Evolutionary conservation across 2,329 filamentous ascomycete species (phyloP).

Genomic region (Alternaria infectoria): DNA sequence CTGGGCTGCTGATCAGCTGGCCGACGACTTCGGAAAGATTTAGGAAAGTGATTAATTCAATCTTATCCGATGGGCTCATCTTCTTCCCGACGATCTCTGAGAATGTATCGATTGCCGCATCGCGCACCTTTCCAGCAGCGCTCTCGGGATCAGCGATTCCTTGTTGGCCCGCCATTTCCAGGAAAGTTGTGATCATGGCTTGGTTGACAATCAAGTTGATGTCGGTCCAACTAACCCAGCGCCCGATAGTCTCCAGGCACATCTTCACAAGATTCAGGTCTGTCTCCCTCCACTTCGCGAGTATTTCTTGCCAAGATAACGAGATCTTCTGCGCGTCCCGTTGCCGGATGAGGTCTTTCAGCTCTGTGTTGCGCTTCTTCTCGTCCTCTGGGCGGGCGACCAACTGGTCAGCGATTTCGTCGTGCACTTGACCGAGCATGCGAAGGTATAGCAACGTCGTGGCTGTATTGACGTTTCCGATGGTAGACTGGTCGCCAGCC

Average conservation of each 20-base stretch:
- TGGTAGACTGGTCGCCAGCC: constrained; percentile 66
- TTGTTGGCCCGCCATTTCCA: constrained; percentile 82
- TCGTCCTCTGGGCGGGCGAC: constrained; percentile 79
- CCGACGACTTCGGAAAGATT: constrained; percentile 85
- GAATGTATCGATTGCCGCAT: constrained; percentile 91
- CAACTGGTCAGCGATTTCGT: constrained; percentile 94
- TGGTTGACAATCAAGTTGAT: constrained; percentile 88
- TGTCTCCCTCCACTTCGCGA: constrained; percentile 73
- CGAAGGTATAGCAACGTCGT: constrained; percentile 89
- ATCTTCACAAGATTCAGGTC: constrained; percentile 80
- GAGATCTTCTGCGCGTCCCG: constrained; percentile 90
- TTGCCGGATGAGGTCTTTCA: constrained; percentile 88
- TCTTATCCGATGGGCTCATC: constrained; percentile 93
- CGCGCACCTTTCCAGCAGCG: constrained; percentile 74
- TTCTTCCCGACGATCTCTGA: constrained; percentile 98
- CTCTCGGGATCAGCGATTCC: constrained; percentile 65
- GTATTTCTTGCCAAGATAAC: constrained; percentile 87
- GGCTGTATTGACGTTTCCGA: constrained; percentile 69
- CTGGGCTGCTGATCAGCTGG: constrained; percentile 83
- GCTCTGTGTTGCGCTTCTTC: constrained; percentile 81
- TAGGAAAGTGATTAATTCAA: constrained; percentile 89
- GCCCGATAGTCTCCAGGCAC: constrained; percentile 88
- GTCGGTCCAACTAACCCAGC: constrained; percentile 99
- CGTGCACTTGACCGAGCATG: constrained; percentile 86
- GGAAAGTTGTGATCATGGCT: constrained; percentile 79